These are phyloP conservation scores for Sporodiniella umbellata DNA, from an alignment of 371 early-diverging fungal species.

Conservation along the genomic window DNA sequence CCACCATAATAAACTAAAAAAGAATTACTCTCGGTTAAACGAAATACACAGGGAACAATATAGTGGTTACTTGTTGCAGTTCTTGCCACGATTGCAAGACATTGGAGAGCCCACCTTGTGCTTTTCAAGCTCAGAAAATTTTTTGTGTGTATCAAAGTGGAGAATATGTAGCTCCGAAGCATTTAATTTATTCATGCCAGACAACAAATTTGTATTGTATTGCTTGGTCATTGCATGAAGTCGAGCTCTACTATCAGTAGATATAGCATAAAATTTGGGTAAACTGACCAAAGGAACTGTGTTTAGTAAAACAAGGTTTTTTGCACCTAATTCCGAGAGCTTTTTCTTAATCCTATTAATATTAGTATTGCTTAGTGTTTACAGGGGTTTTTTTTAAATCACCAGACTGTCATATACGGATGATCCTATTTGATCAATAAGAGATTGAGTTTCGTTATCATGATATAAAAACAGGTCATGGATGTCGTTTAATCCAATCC, in stretches of 20 bases:
- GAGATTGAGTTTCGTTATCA: neutral
- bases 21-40: neutral
- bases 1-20: slow-evolving; percentile 16
- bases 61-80: slow-evolving; percentile 11
- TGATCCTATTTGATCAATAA: neutral
- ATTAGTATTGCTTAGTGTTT: neutral
- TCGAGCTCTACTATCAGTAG: neutral
- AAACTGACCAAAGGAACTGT: slow-evolving; percentile 8
- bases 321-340: slow-evolving; percentile 2
- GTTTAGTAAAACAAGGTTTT: slow-evolving; percentile 7
- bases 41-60: no score
- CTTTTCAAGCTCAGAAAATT: neutral
- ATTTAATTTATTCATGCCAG: neutral
- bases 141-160: slow-evolving; percentile 5
- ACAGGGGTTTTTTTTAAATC: neutral
- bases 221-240: neutral
- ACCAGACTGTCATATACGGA: neutral
- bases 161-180: neutral
- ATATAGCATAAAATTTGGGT: slow-evolving; percentile 3
- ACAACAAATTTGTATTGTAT: slow-evolving; percentile 7
- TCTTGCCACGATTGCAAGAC: neutral
- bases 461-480: slow-evolving; percentile 3
- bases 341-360: no score
- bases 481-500: slow-evolving; percentile 19
- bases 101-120: neutral